Conservation (phyloP, 768 basidiomycete species). For the Hemileccinum rubropunctum region DNA sequence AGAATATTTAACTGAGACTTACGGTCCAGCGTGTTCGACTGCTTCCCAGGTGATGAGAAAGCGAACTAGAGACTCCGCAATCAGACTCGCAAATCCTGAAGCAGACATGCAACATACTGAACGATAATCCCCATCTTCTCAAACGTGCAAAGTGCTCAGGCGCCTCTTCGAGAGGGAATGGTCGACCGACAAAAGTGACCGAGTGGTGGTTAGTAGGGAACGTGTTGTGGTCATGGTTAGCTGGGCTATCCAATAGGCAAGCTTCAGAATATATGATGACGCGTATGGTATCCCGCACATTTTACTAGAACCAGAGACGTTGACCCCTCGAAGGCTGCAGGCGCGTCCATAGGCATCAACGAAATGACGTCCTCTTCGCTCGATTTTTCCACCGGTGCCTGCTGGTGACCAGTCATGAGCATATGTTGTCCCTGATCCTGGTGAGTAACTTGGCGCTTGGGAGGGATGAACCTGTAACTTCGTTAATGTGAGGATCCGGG, state of each 20-base stretch:
- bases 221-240: slow-evolving; percentile 59
- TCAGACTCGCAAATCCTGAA: neutral
- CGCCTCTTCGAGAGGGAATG: slow-evolving; percentile 89
- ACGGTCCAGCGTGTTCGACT: slow-evolving; percentile 91
- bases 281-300: slow-evolving; percentile 42
- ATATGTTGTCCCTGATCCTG: slow-evolving; percentile 49
- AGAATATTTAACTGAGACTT: slow-evolving; percentile 33
- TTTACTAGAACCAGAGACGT: slow-evolving; percentile 81
- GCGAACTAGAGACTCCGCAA: slow-evolving; percentile 51
- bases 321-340: slow-evolving; percentile 79
- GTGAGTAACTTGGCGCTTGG: slow-evolving; percentile 37
- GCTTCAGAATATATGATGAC: slow-evolving; percentile 3
- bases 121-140: slow-evolving; percentile 84
- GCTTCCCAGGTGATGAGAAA: slow-evolving; percentile 98
- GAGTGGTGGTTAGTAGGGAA: slow-evolving; percentile 64
- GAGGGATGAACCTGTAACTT: slow-evolving; percentile 46
- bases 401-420: slow-evolving; percentile 71
- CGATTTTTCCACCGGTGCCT: slow-evolving; percentile 55
- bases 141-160: slow-evolving; percentile 79
- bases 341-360: slow-evolving; percentile 79
- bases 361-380: slow-evolving; percentile 73
- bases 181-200: slow-evolving; percentile 86
- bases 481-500: neutral
- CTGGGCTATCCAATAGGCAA: slow-evolving; percentile 46
- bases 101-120: slow-evolving; percentile 52